Base-by-base conservation (phyloP, 345 rosid genomes). In the Euphorbia pulcherrima region DNA sequence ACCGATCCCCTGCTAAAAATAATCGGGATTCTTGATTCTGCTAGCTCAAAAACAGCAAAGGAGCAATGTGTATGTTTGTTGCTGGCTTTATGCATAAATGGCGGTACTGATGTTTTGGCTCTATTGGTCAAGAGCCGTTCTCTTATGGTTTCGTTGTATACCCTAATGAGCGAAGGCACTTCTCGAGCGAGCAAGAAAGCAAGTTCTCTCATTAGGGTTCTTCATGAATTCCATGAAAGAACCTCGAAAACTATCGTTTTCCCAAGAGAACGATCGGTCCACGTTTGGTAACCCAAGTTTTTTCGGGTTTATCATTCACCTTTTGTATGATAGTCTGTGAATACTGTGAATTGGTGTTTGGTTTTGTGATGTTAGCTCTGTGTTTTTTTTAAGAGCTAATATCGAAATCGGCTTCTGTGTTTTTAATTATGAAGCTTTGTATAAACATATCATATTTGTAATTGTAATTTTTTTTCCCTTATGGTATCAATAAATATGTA, bases 151-250 rank as follows among this genome's bases (percentile, higher is more conserved):
- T 81, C 92, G 1, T 81, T 90, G 62, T 90, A 90, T 78, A 83
- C 92, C 74, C 73, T 57, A 70, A 78, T 87, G 56, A 73, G 81
- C 41, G 86, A 87, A 74, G 96, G 98, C 71, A 83, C 87, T 2
- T 68, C 86, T 65, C 82, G 87, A 44, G 83, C 85, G 50, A 80
- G 92, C 85, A 92, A 78, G 83, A 90, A 88, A 66, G 89, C 93
- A 18, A 71, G 86, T 65, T 72, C 88, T 44, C 86, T 90, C 27
- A 84, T 90, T 39, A 80, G 81, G 78, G 53, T 88, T 69, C 91
- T 88, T 12, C 98, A 88, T 26, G 85, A 86, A 69, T 90, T 83
- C 73, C 77, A 71, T 20, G 97, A 90, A 71, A 80, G 77, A 62
- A 80, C 71, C 63, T 67, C 78, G 10, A 53, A 47, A 27, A 59